phyloP scores from a whole-genome alignment of 106 monocot species.

The Agapanthus africanus region DNA sequence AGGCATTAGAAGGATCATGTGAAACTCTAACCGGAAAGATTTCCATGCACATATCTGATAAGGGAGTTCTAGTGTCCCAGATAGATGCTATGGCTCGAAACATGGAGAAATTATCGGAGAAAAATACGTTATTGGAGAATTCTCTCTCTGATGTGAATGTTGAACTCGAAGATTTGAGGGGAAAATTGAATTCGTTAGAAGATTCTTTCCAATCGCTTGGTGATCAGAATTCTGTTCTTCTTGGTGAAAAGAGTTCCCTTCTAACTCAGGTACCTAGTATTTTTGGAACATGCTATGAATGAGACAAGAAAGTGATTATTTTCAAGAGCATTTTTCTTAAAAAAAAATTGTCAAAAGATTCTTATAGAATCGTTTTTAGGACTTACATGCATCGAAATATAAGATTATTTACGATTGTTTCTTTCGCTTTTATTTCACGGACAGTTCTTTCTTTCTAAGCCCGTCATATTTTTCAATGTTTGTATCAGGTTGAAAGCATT shows the following conservation, averaged over 20 bases:
- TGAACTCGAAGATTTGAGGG: conserved; percentile 28
- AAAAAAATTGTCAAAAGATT: too few species aligned
- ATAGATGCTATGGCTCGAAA: conserved; percentile 19
- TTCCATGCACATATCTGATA: conserved; percentile 26
- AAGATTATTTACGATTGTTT: too few species aligned
- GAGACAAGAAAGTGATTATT: too few species aligned
- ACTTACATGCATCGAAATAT: too few species aligned
- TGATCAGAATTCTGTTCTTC: conserved; percentile 25
- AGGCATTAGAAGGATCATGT: conserved; percentile 18
- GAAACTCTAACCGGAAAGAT: conserved; percentile 14
- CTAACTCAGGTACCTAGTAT: conserved; percentile 34
- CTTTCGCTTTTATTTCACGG: too few species aligned
- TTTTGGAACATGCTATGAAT: too few species aligned
- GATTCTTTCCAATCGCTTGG: conserved; percentile 19
- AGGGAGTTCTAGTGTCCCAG: conserved; percentile 22
- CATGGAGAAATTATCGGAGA: conserved; percentile 26
- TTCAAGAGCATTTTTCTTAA: too few species aligned
- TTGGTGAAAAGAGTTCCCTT: conserved; percentile 31
- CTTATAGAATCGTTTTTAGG: too few species aligned
- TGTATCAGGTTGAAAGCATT: conserved; percentile 44
- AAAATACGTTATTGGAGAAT: conserved; percentile 32
- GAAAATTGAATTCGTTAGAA: conserved; percentile 34
- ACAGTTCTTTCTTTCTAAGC: too few species aligned
- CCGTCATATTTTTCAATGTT: background rate
- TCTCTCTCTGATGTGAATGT: conserved; percentile 30